Base-by-base conservation (phyloP, 495 filamentous ascomycete genomes). In the Lepraria neglecta region DNA sequence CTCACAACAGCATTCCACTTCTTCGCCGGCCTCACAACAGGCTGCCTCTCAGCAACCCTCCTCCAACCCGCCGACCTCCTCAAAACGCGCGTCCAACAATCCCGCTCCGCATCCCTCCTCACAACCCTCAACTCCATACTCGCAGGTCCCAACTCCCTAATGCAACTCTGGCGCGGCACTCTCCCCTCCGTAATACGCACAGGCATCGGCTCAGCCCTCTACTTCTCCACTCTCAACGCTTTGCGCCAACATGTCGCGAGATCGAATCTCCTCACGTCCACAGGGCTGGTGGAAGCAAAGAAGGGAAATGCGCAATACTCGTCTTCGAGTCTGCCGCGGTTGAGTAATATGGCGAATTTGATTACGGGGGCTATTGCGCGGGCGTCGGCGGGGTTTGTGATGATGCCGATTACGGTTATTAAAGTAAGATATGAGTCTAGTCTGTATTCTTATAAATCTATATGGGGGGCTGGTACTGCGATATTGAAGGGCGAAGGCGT, bases 331-430 rank as follows among this genome's bases (percentile, higher is more conserved):
- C 83, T 97, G 30, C 92, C 92, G 0, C 88, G 88, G 69, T 85
- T 97, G 60, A 88, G 86, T 55, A 88, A 92, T 69, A 78, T 86
- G 6, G 89, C 87, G 40, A 99, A 99, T 69, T 80, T 99, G 1
- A 71, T 85, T 43, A 88, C 92, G 0, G 95, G 94, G 21, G 90
- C 91, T 33, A 76, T 87, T 14, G 91, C 94, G 42, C 81, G 94
- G 24, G 89, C 88, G 6, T 82, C 85, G 14, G 92, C 91, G 0
- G 94, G 94, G 12, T 87, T 96, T 70, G 74, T 95, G 46, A 85
- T 97, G 76, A 97, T 96, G 91, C 94, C 94, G 7, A 83, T 97
- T 57, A 99, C 94, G 3, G 88, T 97, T 38, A 82, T 99, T 69
- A 99, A 99, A 70, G 95, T 99, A 11, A 89, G 94, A 51, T 97